Conservation (phyloP, 208 protist genomes). For the Leishmania braziliensis region DNA sequence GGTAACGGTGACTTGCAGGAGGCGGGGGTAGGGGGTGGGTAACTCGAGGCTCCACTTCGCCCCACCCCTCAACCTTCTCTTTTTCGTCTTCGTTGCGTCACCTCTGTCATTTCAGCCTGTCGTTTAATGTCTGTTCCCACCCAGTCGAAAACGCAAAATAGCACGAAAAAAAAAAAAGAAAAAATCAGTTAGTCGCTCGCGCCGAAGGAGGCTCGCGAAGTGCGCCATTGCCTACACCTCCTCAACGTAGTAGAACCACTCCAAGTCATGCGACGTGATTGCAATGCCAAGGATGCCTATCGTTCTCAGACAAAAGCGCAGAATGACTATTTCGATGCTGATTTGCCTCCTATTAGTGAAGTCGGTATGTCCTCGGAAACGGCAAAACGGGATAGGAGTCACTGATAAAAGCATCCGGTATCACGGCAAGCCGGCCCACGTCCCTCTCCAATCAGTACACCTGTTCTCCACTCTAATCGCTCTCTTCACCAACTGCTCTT, state of each 20-base stretch:
- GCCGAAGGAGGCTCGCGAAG: not conserved
- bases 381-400: not conserved
- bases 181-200: not conserved
- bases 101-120: not conserved
- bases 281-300: not conserved
- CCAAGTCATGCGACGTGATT: not conserved
- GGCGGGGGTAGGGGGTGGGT: not conserved
- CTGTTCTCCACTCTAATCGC: not conserved
- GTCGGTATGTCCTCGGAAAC: not conserved
- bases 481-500: not conserved
- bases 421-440: not conserved
- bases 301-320: not conserved
- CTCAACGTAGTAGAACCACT: not conserved
- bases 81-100: not conserved
- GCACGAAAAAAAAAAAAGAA: not conserved
- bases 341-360: no score
- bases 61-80: not conserved
- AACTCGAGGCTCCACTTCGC: not conserved
- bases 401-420: not conserved
- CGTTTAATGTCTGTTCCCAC: not conserved
- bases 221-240: not conserved
- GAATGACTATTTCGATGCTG: not conserved
- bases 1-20: not conserved
- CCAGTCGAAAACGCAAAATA: not conserved
- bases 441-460: not conserved